These are phyloP conservation scores for Basipetospora sp. DNA, from an alignment of 2,329 filamentous ascomycete genomes.

Conservation along the genomic window DNA sequence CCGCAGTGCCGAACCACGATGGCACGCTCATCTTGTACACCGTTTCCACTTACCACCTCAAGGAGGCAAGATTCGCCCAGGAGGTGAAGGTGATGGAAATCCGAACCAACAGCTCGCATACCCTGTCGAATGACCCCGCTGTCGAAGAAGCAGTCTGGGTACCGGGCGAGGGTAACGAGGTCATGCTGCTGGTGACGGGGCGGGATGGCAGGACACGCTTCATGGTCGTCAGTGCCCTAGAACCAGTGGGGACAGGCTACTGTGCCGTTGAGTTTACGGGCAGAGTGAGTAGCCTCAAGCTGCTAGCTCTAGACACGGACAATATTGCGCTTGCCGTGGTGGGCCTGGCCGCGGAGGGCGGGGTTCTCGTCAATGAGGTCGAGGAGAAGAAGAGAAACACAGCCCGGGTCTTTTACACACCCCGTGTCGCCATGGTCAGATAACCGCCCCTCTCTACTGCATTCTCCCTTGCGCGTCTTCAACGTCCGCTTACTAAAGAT, in stretches of 20 bases:
- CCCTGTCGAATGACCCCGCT: conserved; percentile 14
- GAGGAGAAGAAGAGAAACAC: conserved; percentile 9
- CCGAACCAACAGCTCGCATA: conserved; percentile 13
- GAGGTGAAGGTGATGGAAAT: conserved; percentile 22
- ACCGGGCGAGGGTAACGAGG: conserved; percentile 14
- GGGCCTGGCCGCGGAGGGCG: conserved; percentile 18
- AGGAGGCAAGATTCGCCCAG: conserved; percentile 15
- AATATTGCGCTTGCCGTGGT: conserved; percentile 21
- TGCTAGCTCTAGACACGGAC: conserved; percentile 19
- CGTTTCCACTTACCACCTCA: conserved; percentile 22
- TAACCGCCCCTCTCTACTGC: neutral
- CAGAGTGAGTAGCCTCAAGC: conserved; percentile 18
- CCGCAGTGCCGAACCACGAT: conserved; percentile 25
- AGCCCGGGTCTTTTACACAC: conserved; percentile 18
- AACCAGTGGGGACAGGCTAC: conserved; percentile 12
- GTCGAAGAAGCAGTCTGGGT: conserved; percentile 23
- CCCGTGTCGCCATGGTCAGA: conserved; percentile 20
- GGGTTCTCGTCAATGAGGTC: conserved; percentile 19
- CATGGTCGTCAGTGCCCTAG: conserved; percentile 14
- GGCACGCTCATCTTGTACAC: conserved; percentile 27
- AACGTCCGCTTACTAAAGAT: too few relatives aligned
- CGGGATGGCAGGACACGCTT: conserved; percentile 19
- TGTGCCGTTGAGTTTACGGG: conserved; percentile 19
- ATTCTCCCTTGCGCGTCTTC: conserved; percentile 8
- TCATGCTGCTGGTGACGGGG: conserved; percentile 19